These are phyloP conservation scores for Kwoniella sp. DNA, from an alignment of 768 basidiomycete genomes.

Conservation along the genomic window DNA sequence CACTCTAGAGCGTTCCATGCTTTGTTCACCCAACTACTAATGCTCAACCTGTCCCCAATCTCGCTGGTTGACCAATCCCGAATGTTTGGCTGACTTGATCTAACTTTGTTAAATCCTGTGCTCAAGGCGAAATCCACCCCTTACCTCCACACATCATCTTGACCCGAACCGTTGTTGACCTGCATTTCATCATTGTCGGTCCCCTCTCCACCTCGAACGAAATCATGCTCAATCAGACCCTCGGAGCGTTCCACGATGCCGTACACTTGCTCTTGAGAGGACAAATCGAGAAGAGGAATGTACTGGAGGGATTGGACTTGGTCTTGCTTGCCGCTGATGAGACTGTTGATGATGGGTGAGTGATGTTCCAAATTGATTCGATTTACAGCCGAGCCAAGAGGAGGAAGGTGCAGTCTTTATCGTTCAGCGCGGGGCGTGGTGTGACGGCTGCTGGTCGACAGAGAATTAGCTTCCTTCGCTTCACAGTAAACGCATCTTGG, in stretches of 20 bases:
- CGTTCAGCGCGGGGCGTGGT: no score
- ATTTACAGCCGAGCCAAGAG: no score
- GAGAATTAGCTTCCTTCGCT: no score
- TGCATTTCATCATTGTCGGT: conserved; percentile 91
- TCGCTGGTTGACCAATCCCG: no score
- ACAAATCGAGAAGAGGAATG: conserved; percentile 89
- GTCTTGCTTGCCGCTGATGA: conserved; percentile 92
- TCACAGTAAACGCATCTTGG: no score
- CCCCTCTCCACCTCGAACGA: conserved; percentile 82
- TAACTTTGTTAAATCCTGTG: no score
- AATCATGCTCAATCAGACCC: conserved; percentile 86
- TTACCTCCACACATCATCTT: conserved; percentile 86
- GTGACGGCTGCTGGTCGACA: no score
- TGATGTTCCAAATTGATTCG: conserved; percentile 22
- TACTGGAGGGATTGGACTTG: conserved; percentile 91
- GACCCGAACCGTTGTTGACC: conserved; percentile 91
- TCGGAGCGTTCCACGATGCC: conserved; percentile 82
- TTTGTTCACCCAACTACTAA: conserved; percentile 5
- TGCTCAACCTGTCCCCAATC: no score
- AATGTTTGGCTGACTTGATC: no score
- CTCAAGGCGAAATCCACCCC: conserved; percentile 85
- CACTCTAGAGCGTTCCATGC: no score
- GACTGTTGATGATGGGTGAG: conserved; percentile 96
- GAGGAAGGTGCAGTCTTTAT: no score
- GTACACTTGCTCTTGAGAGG: conserved; percentile 81